Base-by-base conservation (phyloP, 2,329 filamentous ascomycete genomes). In the Alternaria triticina region DNA sequence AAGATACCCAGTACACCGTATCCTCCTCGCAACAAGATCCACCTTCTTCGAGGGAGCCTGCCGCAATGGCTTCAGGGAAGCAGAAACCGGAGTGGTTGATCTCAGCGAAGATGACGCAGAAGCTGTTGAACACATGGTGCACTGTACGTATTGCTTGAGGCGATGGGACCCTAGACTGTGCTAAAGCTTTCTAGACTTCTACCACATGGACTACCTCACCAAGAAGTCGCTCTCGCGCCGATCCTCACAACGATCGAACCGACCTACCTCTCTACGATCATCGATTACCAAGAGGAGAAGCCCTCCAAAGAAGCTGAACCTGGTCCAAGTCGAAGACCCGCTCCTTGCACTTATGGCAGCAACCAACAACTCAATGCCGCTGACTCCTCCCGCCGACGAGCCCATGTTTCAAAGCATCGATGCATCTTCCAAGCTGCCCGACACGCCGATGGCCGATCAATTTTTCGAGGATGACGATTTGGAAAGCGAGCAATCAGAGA, bases 21-120 rank as follows among this genome's bases (percentile, higher is more conserved):
- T 82, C 6, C 81, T 85, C 46, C 72, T 85, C 51, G 84, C 83
- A 73, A 83, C 83, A 40, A 76, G 83, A 51, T 83, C 82, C 40
- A 79, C 77, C 22, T 85, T 85, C 73, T 83, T 83, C 66, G 77
- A 79, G 45, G 81, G 79, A 43, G 77, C 80, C 30, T 80, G 80
- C 65, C 75, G 79, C 62, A 75, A 75, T 56, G 72, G 77, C 23
- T 81, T 81, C 65, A 67, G 65, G 49, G 80, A 82, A 64, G 70
- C 79, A 51, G 62, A 77, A 45, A 76, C 77, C 28, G 78, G 79
- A 27, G 68, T 77, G 23, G 77, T 82, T 58, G 77, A 82, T 62
- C 72, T 82, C 6, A 79, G 73, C 33, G 79, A 81, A 63, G 80
- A 82, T 61, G 79, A 82, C 58, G 68, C 76, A 23, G 77, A 81